phyloP scores from a whole-genome alignment of 2,329 filamentous ascomycete genomes.

The Sclerotinia sclerotiorum region DNA sequence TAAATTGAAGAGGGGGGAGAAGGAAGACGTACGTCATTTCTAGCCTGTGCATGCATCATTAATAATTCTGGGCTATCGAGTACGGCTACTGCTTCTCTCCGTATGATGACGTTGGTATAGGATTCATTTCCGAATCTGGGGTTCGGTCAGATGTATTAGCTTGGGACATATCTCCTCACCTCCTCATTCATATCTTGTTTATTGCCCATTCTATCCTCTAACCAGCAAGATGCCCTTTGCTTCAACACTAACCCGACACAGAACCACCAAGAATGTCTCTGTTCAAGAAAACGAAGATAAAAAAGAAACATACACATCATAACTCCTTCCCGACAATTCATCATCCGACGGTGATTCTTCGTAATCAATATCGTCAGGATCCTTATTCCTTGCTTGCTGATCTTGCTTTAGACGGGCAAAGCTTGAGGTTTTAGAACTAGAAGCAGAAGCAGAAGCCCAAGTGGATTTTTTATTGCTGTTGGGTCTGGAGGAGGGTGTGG shows the following conservation, averaged over 20 bases:
- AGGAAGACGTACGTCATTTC: slow-evolving; percentile 50
- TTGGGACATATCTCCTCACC: background rate
- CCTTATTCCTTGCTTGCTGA: slow-evolving; percentile 58
- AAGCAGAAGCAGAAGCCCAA: background rate
- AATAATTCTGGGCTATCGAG: slow-evolving; percentile 58
- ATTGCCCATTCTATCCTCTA: background rate
- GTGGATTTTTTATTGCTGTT: slow-evolving; percentile 4
- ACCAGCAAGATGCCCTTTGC: background rate
- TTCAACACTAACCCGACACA: background rate
- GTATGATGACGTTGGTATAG: slow-evolving; percentile 34
- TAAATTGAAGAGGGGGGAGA: no score
- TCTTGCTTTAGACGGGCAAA: slow-evolving; percentile 57
- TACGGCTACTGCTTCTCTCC: slow-evolving; percentile 53
- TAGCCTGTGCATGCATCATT: slow-evolving; percentile 58
- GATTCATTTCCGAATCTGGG: slow-evolving; percentile 33
- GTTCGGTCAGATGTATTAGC: background rate
- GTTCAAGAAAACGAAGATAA: background rate
- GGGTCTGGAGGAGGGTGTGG: slow-evolving; percentile 21
- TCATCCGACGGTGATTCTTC: slow-evolving; percentile 28
- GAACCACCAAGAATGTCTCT: background rate
- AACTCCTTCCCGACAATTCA: slow-evolving; percentile 22
- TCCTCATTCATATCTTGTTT: background rate
- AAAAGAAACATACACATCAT: slow-evolving; percentile 29
- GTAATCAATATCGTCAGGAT: slow-evolving; percentile 49
- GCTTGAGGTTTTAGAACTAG: background rate